Evolutionary conservation across 441 rosid species (phyloP).

Genomic region (Erysimum cheiri): DNA sequence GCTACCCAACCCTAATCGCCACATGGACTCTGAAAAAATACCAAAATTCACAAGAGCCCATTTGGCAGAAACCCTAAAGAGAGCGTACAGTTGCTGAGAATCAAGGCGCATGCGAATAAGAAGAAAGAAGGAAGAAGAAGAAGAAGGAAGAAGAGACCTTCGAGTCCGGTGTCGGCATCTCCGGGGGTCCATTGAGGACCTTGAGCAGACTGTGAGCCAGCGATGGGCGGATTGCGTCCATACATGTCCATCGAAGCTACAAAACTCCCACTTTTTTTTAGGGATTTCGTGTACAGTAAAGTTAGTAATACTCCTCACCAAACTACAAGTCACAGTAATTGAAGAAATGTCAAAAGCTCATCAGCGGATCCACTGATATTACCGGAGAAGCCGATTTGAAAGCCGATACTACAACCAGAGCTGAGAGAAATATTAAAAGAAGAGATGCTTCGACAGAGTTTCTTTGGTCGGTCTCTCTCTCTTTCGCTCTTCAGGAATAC

Average conservation of each 20-base stretch:
- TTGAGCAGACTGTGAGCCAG: conserved; percentile 62
- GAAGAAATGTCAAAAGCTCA: conserved; percentile 22
- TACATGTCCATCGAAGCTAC: conserved; percentile 65
- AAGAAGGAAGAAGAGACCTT: conserved; percentile 50
- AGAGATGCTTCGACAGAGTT: conserved; percentile 45
- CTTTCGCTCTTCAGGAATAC: conserved; percentile 46
- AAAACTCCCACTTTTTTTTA: conserved; percentile 7
- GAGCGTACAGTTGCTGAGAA: background rate
- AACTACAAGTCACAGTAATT: background rate
- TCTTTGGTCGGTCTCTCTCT: conserved; percentile 34
- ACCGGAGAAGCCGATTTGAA: conserved; percentile 27
- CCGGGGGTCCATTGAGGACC: conserved; percentile 56
- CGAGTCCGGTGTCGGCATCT: conserved; percentile 58
- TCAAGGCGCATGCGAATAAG: conserved; percentile 37
- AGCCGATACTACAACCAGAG: conserved; percentile 17
- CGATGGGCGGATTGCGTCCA: conserved; percentile 59
- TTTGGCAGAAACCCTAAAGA: conserved; percentile 51
- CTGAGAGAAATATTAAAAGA: conserved; percentile 22
- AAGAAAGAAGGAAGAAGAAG: background rate
- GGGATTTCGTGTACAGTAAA: conserved; percentile 53
- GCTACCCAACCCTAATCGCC: conserved; percentile 65
- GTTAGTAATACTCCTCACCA: conserved; percentile 18
- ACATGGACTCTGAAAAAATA: conserved; percentile 72
- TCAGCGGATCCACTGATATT: conserved; percentile 18
- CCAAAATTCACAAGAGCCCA: background rate